phyloP scores from a whole-genome alignment of 129 eudicot species.

The Lactuca sativa region DNA sequence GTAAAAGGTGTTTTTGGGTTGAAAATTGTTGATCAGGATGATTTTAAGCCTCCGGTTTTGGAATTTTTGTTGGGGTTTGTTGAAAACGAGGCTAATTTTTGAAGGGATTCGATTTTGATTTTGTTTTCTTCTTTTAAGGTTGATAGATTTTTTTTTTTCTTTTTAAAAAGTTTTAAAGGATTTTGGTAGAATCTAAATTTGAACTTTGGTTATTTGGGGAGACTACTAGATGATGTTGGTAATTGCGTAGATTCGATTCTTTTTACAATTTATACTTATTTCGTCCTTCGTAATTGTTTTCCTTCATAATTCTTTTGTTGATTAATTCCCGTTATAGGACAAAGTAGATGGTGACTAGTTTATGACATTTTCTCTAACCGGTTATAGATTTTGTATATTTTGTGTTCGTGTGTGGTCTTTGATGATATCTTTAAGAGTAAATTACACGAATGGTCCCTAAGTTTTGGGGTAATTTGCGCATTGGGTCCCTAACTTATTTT shows the following conservation, averaged over 20 bases:
- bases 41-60: slow-evolving; percentile 55
- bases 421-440: too few species aligned
- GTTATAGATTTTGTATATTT: too few species aligned
- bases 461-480: too few species aligned
- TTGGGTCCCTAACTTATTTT: too few species aligned
- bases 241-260: too few species aligned
- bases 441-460: too few species aligned
- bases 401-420: too few species aligned
- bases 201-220: neutral
- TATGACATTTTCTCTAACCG: too few species aligned
- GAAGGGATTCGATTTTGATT: slow-evolving; percentile 17
- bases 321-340: neutral
- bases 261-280: too few species aligned
- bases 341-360: too few species aligned
- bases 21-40: slow-evolving; percentile 40
- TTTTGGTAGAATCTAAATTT: slow-evolving; percentile 21
- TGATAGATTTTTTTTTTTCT: slow-evolving; percentile 27
- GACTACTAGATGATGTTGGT: too few species aligned
- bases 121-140: slow-evolving; percentile 12
- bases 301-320: neutral
- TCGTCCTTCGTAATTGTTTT: neutral
- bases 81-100: slow-evolving; percentile 60
- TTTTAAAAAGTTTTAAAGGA: slow-evolving; percentile 18
- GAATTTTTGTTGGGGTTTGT: slow-evolving; percentile 61
- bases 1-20: slow-evolving; percentile 80